Evolutionary conservation across 2,329 filamentous ascomycete genomes (phyloP), one percentile per base, ranked within the genome.

Genomic region (Trichoderma cornu-damae): DNA sequence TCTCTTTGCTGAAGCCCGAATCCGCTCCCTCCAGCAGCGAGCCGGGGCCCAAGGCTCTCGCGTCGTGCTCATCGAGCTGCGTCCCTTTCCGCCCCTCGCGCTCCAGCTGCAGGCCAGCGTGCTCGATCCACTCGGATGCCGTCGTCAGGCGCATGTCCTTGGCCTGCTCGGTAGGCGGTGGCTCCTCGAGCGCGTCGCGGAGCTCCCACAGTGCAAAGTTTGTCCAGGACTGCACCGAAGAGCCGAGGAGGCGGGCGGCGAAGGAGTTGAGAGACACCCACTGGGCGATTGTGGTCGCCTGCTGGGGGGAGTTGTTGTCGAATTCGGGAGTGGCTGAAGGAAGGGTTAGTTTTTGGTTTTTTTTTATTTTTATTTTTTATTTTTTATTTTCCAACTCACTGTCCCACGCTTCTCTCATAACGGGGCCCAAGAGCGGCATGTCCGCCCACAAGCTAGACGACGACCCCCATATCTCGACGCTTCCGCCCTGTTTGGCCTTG

Each of bases 201-300:
- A 72, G 58, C 52, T 67, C 62, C 66, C 66, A 68, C 53, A 70
- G 59, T 51, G 62, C 68, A 40, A 69, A 63, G 50, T 68, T 68
- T 40, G 60, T 60, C 62, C 67, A 69, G 9, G 48, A 12, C 22
- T 61, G 57, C 16, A 65, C 59, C 6, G 43, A 32, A n/a, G 59
- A 48, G 58, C 64, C 66, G 53, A 67, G 62, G 16, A 70, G 59
- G 47, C 66, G 69, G 22, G 70, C 70, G 47, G 65, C 63, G 43
- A 72, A 70, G 9, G 68, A 69, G 63, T 72, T 69, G 61, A 71
- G 60, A 8, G 66, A 68, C 30, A 67, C 59, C 68, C 68, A 72
- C 49, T 66, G 57, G 3, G 59, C 20, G 28, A 67, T 55, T 9
- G 60, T 43, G 32, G 35, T 54, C 18, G 62, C 58, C 40, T 68